Conservation (phyloP, 2,329 filamentous ascomycete genomes). For the Cyanodermella asteris region DNA sequence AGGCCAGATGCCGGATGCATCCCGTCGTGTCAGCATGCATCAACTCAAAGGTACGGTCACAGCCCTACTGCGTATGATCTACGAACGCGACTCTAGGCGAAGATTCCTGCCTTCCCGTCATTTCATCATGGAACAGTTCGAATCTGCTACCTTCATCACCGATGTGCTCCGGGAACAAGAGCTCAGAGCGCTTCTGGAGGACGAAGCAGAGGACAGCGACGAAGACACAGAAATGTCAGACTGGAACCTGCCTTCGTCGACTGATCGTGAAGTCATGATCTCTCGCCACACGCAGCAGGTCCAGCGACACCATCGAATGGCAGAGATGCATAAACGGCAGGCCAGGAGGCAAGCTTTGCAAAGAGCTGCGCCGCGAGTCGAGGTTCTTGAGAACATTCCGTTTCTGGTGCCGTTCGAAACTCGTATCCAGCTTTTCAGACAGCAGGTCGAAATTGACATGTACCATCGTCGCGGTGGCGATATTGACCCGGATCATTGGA, state of each 20-base stretch:
- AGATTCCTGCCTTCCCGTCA: constrained; percentile 64
- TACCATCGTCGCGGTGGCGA: constrained; percentile 43
- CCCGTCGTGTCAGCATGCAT: too few relatives aligned
- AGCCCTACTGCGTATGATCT: constrained; percentile 63
- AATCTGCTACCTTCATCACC: constrained; percentile 71
- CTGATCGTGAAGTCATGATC: constrained; percentile 4
- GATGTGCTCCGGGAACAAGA: constrained; percentile 79
- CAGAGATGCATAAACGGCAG: constrained; percentile 42
- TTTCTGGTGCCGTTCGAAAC: constrained; percentile 90
- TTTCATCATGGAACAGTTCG: constrained; percentile 88
- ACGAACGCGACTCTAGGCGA: constrained; percentile 78
- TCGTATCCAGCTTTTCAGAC: constrained; percentile 74
- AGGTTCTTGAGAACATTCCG: constrained; percentile 86
- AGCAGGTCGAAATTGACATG: constrained; percentile 78
- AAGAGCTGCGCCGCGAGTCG: constrained; percentile 62
- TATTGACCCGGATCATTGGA: constrained; percentile 55
- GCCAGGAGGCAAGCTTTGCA: constrained; percentile 51
- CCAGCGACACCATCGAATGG: constrained; percentile 37
- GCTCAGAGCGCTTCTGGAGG: constrained; percentile 34
- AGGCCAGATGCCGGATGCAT: constrained; percentile 53
- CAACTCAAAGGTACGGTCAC: constrained; percentile 65
- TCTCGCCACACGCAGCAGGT: constrained; percentile 33
- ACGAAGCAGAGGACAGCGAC: constrained; percentile 15
- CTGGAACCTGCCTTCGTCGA: too few relatives aligned
- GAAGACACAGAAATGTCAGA: constrained; percentile 15